Conservation (phyloP, 2,329 filamentous ascomycete genomes). For the Ceratocystis cubensis region DNA sequence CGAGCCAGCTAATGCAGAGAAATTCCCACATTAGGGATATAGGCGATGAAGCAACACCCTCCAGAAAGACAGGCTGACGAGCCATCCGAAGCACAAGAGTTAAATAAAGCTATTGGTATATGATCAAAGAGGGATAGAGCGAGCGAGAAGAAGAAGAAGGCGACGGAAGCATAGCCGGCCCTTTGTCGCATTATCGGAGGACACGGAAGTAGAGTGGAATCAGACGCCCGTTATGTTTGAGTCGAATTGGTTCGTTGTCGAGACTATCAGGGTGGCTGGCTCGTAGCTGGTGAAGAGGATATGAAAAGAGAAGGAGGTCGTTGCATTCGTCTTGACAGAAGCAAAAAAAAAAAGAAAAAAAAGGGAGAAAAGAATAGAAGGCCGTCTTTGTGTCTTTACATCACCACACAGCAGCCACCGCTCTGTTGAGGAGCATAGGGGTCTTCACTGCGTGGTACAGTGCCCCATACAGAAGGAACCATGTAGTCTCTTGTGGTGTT, state of each 20-base stretch:
- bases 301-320: neutral
- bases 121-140: constrained; percentile 3
- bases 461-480: constrained; percentile 94
- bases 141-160: constrained; percentile 11
- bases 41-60: no score
- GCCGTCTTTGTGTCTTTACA: constrained; percentile 44
- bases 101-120: constrained; percentile 11
- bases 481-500: constrained; percentile 98
- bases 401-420: constrained; percentile 78
- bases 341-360: neutral
- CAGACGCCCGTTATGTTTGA: constrained; percentile 13
- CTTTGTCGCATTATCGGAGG: neutral
- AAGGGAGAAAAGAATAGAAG: neutral
- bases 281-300: neutral
- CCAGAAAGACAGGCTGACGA: neutral
- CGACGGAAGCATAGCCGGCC: constrained; percentile 20
- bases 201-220: constrained; percentile 22
- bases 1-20: neutral
- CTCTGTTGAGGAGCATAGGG: constrained; percentile 95
- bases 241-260: neutral
- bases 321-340: constrained; percentile 11
- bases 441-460: constrained; percentile 87
- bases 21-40: neutral
- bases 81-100: neutral
- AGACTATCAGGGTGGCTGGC: neutral